Evolutionary conservation across 1,139 yeast species (phyloP), one percentile per base, ranked within the genome.

Genomic region (Cylindricascospora bacillispora): DNA sequence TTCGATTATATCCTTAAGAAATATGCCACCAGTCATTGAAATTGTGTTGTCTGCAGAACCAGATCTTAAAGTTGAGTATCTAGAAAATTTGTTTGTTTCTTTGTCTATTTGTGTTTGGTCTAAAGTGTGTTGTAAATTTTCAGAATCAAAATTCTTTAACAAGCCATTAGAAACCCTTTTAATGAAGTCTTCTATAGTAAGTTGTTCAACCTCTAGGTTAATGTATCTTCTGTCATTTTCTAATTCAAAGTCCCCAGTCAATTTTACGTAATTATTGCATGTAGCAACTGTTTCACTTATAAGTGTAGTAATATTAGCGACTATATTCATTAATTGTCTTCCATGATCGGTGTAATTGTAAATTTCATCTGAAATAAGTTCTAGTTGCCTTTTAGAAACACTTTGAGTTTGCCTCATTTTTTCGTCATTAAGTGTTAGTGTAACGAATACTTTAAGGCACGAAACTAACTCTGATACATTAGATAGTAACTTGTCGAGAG

Each of bases 171-270:
- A 7, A 18, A 18, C 10, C 7, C 73, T 61, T 0, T 60, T 62
- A 21, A 78, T 66, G 46, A 79, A 78, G n/a, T 63, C 67, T 11
- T 62, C 66, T 0, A 85, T 75, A n/a, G 73, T 65, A 4, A 78
- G 64, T 37, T 64, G 62, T 57, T 74, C 67, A 24, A 53, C 54
- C 6, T 65, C 51, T 40, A 81, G 81, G 49, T 83, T 85, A 1
- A 89, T 82, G 47, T 81, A 82, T 18, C 73, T 64, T 41, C 92
- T 62, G 31, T 71, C 75, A 2, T 65, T 52, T 21, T 76, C 72
- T 32, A 83, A 58, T 44, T 70, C 71, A 53, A 81, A 80, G 47
- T 82, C 92, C 15, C 92, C 86, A 14, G 78, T 70, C 24, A 70
- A 54, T 15, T 70, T 68, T 24, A 77, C 32, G 40, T 59, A 54